These are phyloP conservation scores for Amphichorda felina DNA, from an alignment of 2,329 filamentous ascomycete genomes.

Conservation along the genomic window DNA sequence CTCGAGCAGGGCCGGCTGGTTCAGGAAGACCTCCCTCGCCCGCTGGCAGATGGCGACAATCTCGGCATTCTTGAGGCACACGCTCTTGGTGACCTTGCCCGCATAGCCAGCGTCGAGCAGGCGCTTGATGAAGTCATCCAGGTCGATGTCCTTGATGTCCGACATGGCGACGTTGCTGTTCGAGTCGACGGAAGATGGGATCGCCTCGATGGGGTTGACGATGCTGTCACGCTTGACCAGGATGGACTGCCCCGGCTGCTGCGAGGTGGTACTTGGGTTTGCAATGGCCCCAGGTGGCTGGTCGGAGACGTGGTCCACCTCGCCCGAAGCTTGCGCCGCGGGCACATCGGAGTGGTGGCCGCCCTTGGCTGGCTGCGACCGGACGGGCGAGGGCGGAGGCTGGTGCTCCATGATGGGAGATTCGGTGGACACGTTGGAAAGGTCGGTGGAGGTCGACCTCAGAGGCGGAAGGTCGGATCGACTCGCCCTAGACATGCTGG, in stretches of 20 bases:
- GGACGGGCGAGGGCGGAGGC: constrained; percentile 76
- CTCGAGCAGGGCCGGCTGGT: constrained; percentile 84
- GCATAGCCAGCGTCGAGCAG: constrained; percentile 90
- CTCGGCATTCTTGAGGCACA: constrained; percentile 94
- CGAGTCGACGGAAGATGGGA: constrained; percentile 30
- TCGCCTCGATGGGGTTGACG: constrained; percentile 49
- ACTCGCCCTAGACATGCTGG: constrained; percentile 30
- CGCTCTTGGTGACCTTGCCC: constrained; percentile 93
- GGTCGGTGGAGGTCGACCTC: constrained; percentile 27
- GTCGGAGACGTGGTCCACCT: constrained; percentile 92
- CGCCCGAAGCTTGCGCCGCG: constrained; percentile 73
- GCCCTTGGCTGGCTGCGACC: constrained; percentile 59
- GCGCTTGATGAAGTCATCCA: constrained; percentile 95
- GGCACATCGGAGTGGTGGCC: constrained; percentile 63
- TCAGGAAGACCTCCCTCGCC: constrained; percentile 78
- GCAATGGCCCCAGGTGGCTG: constrained; percentile 62
- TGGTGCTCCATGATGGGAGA: constrained; percentile 38
- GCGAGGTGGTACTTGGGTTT: constrained; percentile 42
- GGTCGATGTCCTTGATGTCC: constrained; percentile 81
- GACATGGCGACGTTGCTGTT: constrained; percentile 63
- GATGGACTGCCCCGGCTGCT: constrained; percentile 79
- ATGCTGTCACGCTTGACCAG: constrained; percentile 68
- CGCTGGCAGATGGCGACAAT: constrained; percentile 88
- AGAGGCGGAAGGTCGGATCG: constrained; percentile 30
- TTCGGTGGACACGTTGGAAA: constrained; percentile 18